Evolutionary conservation across 306 rosid genomes (phyloP).

Genomic region (Alnus glutinosa): DNA sequence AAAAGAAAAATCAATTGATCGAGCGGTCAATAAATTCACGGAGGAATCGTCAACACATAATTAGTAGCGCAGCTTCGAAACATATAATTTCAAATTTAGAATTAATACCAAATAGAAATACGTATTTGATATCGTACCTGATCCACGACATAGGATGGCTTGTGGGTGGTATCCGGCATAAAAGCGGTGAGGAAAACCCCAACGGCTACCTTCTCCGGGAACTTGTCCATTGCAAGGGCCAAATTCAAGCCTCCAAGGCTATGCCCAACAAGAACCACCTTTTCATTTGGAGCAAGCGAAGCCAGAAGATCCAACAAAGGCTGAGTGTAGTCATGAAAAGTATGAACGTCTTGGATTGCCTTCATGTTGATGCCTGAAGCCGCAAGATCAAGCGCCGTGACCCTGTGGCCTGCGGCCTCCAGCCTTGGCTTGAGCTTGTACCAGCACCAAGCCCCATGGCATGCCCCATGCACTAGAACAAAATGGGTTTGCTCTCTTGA

Average conservation of each 20-base stretch:
- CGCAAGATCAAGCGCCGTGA: slow-evolving; percentile 49
- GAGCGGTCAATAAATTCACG: too few species aligned
- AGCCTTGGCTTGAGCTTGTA: slow-evolving; percentile 60
- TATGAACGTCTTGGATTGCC: slow-evolving; percentile 44
- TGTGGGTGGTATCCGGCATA: slow-evolving; percentile 51
- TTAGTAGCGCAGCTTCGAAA: too few species aligned
- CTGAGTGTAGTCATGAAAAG: slow-evolving; percentile 42
- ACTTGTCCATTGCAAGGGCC: slow-evolving; percentile 65
- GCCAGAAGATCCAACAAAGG: slow-evolving; percentile 56
- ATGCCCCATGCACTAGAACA: slow-evolving; percentile 70
- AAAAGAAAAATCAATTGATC: too few species aligned
- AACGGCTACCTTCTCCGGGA: slow-evolving; percentile 46
- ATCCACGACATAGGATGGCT: slow-evolving; percentile 49
- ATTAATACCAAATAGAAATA: too few species aligned
- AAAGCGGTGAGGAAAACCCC: slow-evolving; percentile 69
- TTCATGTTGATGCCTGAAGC: slow-evolving; percentile 52
- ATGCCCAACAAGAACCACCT: slow-evolving; percentile 72
- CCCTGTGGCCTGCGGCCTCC: slow-evolving; percentile 49
- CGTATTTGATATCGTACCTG: slow-evolving; percentile 37
- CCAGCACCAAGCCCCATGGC: slow-evolving; percentile 82
- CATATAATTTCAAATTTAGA: not conserved
- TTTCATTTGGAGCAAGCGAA: slow-evolving; percentile 39
- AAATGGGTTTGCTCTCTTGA: slow-evolving; percentile 33
- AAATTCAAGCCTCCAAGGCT: slow-evolving; percentile 69
- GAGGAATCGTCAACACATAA: too few species aligned